Base-by-base conservation (phyloP, 805 yeast species). In the Metschnikowia gelsemii region DNA sequence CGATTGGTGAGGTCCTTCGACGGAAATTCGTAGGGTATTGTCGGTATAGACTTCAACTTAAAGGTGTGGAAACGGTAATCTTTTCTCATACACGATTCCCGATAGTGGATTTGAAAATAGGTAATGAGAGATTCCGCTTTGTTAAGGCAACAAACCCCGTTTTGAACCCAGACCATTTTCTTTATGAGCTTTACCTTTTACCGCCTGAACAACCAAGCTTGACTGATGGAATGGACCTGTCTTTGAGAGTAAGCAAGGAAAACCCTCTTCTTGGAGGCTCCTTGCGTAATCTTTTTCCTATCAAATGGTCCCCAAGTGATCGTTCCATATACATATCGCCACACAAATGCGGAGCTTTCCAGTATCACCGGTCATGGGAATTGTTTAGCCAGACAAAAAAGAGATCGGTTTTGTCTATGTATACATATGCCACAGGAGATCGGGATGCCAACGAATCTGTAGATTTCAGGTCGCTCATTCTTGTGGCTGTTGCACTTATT, bases 1-100 rank as follows among this genome's bases (percentile, higher is more conserved):
- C 29, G 5, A 13, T 44, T 5, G 51, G 47, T 9, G 38, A 35
- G 5, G 47, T 41, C 3, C 35, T 22, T 11, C 30, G 30, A 9
- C 23, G 36, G 23, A 20, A 30, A 3, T 47, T 32, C 20, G n/a
- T 39, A 4, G 44, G 51, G 14, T 47, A 47, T 25, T 16, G 22
- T 14, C 40, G 51, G 32, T 47, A 42, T 37, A 30, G 48, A 3
- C 33, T 47, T 16, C 36, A 34, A 18, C 17, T 43, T 4, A 34
- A 31, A n/a, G 38, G 43, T 2, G 35, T 23, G 3, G 43, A 38
- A 21, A 35, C 36, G 3, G 44, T 44, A 11, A 18, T 46, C 5
- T 25, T 47, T 9, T 34, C 35, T 9, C 51, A 47, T 18, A 29
- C 35, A 30, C 22, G 45, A 24, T 36, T 44, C 20, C 43, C 45